These are phyloP conservation scores for Fusarium hostae DNA, from an alignment of 2,329 filamentous ascomycete species.

Conservation along the genomic window DNA sequence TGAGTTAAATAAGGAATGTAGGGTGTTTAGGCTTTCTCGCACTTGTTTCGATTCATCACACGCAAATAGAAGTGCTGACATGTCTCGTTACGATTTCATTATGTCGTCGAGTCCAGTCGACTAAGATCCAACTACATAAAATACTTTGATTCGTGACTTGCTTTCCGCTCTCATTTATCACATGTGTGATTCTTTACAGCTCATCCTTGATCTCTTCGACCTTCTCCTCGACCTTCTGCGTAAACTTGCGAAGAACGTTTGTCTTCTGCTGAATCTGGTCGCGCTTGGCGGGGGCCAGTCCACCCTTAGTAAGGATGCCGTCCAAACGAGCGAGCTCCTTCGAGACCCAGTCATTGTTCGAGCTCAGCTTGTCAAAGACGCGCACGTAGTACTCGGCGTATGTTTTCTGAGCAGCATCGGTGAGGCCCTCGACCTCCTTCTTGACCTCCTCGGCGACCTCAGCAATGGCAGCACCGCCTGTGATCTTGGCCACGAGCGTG, in stretches of 20 bases:
- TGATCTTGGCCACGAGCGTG: conserved; percentile 77
- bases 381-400: conserved; percentile 95
- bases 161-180: conserved; percentile 17
- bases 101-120: conserved; percentile 32
- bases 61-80: conserved; percentile 10
- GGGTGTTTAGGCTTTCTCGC: conserved; percentile 31
- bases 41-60: conserved; percentile 21
- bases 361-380: conserved; percentile 84
- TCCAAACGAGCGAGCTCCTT: conserved; percentile 89
- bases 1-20: neutral
- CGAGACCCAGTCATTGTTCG: conserved; percentile 80
- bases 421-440: conserved; percentile 73
- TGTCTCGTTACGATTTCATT: conserved; percentile 26
- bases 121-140: conserved; percentile 37
- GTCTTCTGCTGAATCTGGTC: conserved; percentile 88
- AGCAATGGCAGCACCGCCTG: conserved; percentile 69
- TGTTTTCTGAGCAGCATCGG: conserved; percentile 72
- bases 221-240: conserved; percentile 66
- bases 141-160: conserved; percentile 21
- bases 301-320: conserved; percentile 85
- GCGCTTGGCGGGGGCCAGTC: conserved; percentile 83
- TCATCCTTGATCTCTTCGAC: conserved; percentile 68
- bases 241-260: conserved; percentile 87
- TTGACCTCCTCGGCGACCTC: conserved; percentile 77
- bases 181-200: conserved; percentile 46